These are phyloP conservation scores for Neurospora discreta DNA, from an alignment of 495 filamentous ascomycete genomes.

Conservation along the genomic window DNA sequence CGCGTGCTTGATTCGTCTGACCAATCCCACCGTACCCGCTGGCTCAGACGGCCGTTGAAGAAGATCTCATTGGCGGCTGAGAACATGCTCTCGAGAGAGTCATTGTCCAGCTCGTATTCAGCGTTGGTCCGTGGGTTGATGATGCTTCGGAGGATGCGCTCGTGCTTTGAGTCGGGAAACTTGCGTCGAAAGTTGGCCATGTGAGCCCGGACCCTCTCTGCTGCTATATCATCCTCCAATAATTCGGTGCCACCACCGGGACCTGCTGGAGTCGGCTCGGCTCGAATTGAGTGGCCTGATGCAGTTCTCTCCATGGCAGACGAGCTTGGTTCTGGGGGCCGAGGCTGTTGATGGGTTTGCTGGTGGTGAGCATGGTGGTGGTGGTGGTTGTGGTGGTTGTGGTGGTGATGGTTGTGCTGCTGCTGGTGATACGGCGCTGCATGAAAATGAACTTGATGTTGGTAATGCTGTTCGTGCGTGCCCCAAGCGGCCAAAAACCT, in stretches of 20 bases:
- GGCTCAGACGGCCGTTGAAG: slow-evolving; percentile 37
- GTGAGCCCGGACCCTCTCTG: slow-evolving; percentile 28
- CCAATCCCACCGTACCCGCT: slow-evolving; percentile 45
- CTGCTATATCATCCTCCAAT: slow-evolving; percentile 28
- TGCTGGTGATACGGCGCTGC: background rate
- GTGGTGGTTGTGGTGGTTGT: background rate
- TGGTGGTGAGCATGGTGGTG: slow-evolving; percentile 1
- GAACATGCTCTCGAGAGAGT: slow-evolving; percentile 38
- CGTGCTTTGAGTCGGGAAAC: slow-evolving; percentile 35
- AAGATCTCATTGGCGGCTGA: slow-evolving; percentile 42
- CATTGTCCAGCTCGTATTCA: slow-evolving; percentile 36
- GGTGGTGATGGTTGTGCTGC: background rate
- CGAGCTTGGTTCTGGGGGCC: slow-evolving; percentile 2
- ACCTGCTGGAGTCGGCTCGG: slow-evolving; percentile 15
- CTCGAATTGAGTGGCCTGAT: slow-evolving; percentile 21
- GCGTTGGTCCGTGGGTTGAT: slow-evolving; percentile 31
- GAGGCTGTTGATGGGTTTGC: background rate
- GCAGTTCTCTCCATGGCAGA: slow-evolving; percentile 21
- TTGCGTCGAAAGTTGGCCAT: slow-evolving; percentile 29
- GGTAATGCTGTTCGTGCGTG: background rate
- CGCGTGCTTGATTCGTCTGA: slow-evolving; percentile 20
- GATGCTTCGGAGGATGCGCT: slow-evolving; percentile 37
- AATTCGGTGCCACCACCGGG: slow-evolving; percentile 16
- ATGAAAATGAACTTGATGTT: background rate
- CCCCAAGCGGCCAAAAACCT: background rate